Base-by-base conservation (phyloP, 1,139 yeast genomes). In the Scheffersomyces segobiensis region DNA sequence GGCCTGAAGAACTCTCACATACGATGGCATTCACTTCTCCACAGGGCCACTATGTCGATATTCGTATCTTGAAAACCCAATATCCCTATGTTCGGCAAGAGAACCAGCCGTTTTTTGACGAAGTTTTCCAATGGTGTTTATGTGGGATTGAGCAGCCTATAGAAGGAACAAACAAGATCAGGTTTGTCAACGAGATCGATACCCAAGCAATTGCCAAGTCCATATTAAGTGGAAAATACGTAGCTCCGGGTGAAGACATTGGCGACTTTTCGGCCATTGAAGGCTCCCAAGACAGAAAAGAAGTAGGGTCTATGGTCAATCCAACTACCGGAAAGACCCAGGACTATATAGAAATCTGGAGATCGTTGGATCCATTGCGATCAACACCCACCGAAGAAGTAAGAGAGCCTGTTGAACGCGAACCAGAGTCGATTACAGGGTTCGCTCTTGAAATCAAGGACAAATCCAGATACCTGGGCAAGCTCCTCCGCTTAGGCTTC, bases 291-390 rank as follows among this genome's bases (percentile, higher is more conserved):
- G 82, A 78, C 58, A 73, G 88, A 52, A 74, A 74, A 54, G 91
- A 87, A 65, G 76, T 79, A 0, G 91, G 91, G 0, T 62, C 63
- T 2, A 85, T 87, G 89, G 63, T 66, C 21, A 83, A 85, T 63
- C 78, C 83, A 0, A 79, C 62, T 2, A 77, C 86, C 0, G 83
- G 83, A 0, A 63, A 67, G n/a, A 64, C 69, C 5, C 81, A 80
- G 58, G 74, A 74, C 6, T 87, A 85, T 63, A 73, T 80, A 46
- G 91, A 87, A 68, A 74, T 84, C 22, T 87, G 91, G 91, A 70
- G 87, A 63, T 77, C 83, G 8, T 66, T 86, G 46, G 82, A 84
- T 65, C 80, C 86, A 0, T 54, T 62, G 3, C 61, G 63, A 8
- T 70, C 75, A 19, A 67, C 76, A 1, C 81, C 82, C 0, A 56